Evolutionary conservation across 2,329 filamentous ascomycete species (phyloP).

Genomic region (Coniochaeta pulveracea): DNA sequence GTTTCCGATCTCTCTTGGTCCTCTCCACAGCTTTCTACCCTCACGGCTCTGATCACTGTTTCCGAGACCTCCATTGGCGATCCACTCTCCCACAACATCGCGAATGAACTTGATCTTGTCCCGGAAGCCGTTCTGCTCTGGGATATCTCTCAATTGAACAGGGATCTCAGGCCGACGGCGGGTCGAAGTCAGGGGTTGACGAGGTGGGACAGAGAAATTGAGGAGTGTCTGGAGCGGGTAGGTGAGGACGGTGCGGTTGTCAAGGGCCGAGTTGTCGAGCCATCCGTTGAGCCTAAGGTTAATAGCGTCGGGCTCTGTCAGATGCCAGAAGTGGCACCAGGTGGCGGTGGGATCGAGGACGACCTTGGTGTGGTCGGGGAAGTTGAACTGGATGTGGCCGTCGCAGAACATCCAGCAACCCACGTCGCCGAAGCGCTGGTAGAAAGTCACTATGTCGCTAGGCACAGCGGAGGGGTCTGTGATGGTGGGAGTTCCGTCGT

Average conservation of each 20-base stretch:
- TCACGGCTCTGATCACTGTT: slow-evolving; percentile 48
- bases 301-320: slow-evolving; percentile 58
- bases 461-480: slow-evolving; percentile 29
- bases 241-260: slow-evolving; percentile 59
- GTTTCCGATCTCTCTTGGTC: slow-evolving; percentile 42
- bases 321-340: slow-evolving; percentile 68
- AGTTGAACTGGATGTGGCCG: slow-evolving; percentile 76
- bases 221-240: slow-evolving; percentile 64
- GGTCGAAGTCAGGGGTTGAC: slow-evolving; percentile 30
- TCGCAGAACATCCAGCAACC: slow-evolving; percentile 75
- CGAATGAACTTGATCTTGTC: slow-evolving; percentile 65
- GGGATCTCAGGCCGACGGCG: slow-evolving; percentile 46
- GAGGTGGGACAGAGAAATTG: slow-evolving; percentile 45
- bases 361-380: slow-evolving; percentile 79
- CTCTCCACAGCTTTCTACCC: slow-evolving; percentile 44
- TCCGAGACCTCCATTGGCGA: slow-evolving; percentile 56
- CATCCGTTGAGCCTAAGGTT: slow-evolving; percentile 53
- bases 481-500: slow-evolving; percentile 31
- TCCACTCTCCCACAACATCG: slow-evolving; percentile 60
- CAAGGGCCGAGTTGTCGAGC: slow-evolving; percentile 59
- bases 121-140: slow-evolving; percentile 61
- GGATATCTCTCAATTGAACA: slow-evolving; percentile 49
- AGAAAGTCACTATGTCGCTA: slow-evolving; percentile 61
- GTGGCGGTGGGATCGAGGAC: slow-evolving; percentile 65
- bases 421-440: slow-evolving; percentile 70